Evolutionary conservation across 2,329 filamentous ascomycete genomes (phyloP), one percentile per base, ranked within the genome.

Genomic region (Aureobasidium sp.): DNA sequence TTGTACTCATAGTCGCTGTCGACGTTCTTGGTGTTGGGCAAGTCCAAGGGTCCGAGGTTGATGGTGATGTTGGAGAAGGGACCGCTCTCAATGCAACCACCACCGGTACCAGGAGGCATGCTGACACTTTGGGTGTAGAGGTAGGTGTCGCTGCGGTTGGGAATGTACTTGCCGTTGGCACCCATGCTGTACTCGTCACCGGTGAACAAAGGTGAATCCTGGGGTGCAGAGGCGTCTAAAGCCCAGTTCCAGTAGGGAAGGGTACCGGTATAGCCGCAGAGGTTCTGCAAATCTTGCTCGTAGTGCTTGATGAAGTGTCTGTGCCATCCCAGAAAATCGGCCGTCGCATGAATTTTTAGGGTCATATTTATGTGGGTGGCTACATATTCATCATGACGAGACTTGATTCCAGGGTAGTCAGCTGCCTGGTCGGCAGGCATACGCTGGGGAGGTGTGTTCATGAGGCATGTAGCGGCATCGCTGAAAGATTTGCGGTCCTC

Each of bases 61-160:
- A 72, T 64, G n/a, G 65, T 67, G 60, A 66, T 69, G 64, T 82
- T 73, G 66, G 73, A 76, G 71, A 84, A 83, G 0, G 81, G 81
- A 0, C 82, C 82, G 34, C 72, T 74, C 15, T 69, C 73, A 3
- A 86, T 74, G 67, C 82, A 85, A 2, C 83, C 83, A 42, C 83
- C 82, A 15, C 83, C 83, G 0, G 75, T 75, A n/a, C 80, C 83
- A 0, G 77, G 76, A 0, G 78, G 79, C 10, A 80, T 69, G 25
- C 66, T 72, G 63, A 78, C 59, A 50, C 68, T 48, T 63, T 68
- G 63, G 27, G 55, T 32, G 57, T 61, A 58, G 16, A 71, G 65
- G 65, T 67, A 71, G 48, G 67, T 70, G 64, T 68, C 64, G 39
- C 59, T 42, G 30, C 68, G 66, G 55, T 66, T 65, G 36, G 67